Evolutionary conservation across 2,329 filamentous ascomycete genomes (phyloP).

Genomic region (Emergomyces orientalis): DNA sequence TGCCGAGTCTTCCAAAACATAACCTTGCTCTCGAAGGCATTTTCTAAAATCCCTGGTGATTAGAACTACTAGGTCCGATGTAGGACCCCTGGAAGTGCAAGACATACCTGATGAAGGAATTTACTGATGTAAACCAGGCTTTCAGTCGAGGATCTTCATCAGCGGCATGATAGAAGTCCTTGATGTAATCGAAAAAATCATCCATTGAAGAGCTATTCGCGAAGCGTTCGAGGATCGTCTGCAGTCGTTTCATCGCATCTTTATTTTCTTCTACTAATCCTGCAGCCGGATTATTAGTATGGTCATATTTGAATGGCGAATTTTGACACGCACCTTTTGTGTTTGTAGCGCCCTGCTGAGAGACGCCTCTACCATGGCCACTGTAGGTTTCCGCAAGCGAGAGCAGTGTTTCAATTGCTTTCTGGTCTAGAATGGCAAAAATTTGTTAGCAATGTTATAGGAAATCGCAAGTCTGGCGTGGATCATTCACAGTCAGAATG

Average conservation of each 20-base stretch:
- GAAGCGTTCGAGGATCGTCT: constrained; percentile 86
- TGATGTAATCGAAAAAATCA: constrained; percentile 75
- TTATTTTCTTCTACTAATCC: constrained; percentile 29
- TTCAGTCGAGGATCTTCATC: constrained; percentile 79
- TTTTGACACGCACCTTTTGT: constrained; percentile 61
- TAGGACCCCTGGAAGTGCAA: neutral
- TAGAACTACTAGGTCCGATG: neutral
- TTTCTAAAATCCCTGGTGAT: constrained; percentile 39
- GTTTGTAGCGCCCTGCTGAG: constrained; percentile 55
- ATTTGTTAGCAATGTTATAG: constrained; percentile 6
- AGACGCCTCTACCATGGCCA: constrained; percentile 58
- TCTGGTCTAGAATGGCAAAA: constrained; percentile 49
- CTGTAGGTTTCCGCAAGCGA: constrained; percentile 76
- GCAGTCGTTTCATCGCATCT: constrained; percentile 43
- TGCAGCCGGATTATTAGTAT: constrained; percentile 19
- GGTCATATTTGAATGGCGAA: neutral
- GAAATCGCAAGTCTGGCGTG: neutral
- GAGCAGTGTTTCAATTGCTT: constrained; percentile 82
- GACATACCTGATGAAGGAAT: constrained; percentile 56
- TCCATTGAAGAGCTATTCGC: constrained; percentile 88
- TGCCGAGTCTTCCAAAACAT: constrained; percentile 71
- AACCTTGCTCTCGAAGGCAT: constrained; percentile 81
- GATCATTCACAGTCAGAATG: constrained; percentile 66
- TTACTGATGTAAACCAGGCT: constrained; percentile 73
- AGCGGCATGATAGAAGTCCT: constrained; percentile 76